Conservation (phyloP, 768 basidiomycete genomes). For the Xerocomellus intermedius region DNA sequence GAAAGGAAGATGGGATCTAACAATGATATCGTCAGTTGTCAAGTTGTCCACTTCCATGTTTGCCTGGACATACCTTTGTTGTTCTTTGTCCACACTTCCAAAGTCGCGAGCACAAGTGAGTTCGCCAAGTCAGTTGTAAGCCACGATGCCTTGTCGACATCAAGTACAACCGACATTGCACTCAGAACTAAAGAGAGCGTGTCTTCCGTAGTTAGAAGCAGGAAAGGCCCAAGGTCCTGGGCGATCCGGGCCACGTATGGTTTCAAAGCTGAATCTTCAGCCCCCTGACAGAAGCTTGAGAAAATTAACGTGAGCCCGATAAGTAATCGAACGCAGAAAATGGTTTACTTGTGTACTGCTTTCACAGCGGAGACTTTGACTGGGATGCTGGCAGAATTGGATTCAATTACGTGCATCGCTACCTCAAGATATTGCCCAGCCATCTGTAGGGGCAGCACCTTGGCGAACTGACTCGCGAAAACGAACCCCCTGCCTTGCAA, state of each 20-base stretch:
- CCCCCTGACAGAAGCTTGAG: slow-evolving; percentile 67
- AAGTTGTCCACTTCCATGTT: background rate
- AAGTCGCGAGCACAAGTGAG: slow-evolving; percentile 61
- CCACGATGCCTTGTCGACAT: slow-evolving; percentile 73
- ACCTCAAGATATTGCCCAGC: slow-evolving; percentile 87
- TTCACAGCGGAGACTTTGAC: slow-evolving; percentile 94
- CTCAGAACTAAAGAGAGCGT: slow-evolving; percentile 87
- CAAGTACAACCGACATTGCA: slow-evolving; percentile 75
- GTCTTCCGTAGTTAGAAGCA: slow-evolving; percentile 79
- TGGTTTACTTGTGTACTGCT: slow-evolving; percentile 83
- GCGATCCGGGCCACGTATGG: slow-evolving; percentile 74
- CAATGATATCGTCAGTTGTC: slow-evolving; percentile 13
- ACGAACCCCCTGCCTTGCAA: slow-evolving; percentile 94
- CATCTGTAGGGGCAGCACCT: slow-evolving; percentile 66
- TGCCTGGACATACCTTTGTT: slow-evolving; percentile 60
- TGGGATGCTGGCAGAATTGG: slow-evolving; percentile 66
- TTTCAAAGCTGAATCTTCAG: slow-evolving; percentile 52
- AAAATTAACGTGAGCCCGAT: slow-evolving; percentile 6
- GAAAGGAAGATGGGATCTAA: slow-evolving; percentile 88
- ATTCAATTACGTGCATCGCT: slow-evolving; percentile 82
- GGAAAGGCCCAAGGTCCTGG: slow-evolving; percentile 79
- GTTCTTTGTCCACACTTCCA: slow-evolving; percentile 85
- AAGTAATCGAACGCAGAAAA: background rate
- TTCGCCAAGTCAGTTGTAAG: slow-evolving; percentile 62
- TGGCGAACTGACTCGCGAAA: slow-evolving; percentile 87